Evolutionary conservation across 2,329 filamentous ascomycete genomes (phyloP).

Genomic region (Pseudocercospora pini-densiflorae): DNA sequence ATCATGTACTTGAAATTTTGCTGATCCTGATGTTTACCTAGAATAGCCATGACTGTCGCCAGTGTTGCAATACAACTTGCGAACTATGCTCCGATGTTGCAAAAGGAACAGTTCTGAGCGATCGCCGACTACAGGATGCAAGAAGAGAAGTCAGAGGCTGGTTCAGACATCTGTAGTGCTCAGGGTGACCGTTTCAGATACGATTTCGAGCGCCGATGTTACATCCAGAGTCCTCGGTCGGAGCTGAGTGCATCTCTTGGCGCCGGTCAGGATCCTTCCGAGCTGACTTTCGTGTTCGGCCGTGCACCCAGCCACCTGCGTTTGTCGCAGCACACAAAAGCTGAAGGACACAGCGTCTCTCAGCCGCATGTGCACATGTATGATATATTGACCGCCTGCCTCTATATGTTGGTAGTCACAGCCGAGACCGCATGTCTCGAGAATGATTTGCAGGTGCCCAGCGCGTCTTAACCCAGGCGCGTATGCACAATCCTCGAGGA

Average conservation of each 20-base stretch:
- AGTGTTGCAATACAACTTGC: background rate
- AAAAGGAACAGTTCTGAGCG: background rate
- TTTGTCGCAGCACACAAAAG: background rate
- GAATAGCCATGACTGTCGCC: background rate
- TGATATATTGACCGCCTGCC: background rate
- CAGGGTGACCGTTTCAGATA: background rate
- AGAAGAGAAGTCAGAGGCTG: background rate
- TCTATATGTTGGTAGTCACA: too few species aligned
- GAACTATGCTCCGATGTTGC: slow-evolving; percentile 4
- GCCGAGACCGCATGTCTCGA: background rate
- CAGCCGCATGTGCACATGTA: background rate
- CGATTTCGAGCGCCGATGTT: slow-evolving; percentile 5
- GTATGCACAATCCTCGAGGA: background rate
- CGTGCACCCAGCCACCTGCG: background rate
- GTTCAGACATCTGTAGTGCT: background rate
- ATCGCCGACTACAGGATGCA: background rate
- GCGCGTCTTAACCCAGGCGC: background rate
- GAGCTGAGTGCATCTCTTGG: slow-evolving; percentile 4
- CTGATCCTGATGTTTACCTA: background rate
- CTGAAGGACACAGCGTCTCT: background rate
- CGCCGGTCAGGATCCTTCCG: slow-evolving; percentile 9
- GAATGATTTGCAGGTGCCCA: background rate
- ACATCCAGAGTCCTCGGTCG: slow-evolving; percentile 6
- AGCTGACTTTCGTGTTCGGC: background rate
- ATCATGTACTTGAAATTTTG: background rate